Percentiles rank a stretch among this genome's conserved stretches.
These are phyloP conservation scores for Exophiala sideris DNA, from an alignment of 2,329 filamentous ascomycete genomes.

Conservation along the genomic window DNA sequence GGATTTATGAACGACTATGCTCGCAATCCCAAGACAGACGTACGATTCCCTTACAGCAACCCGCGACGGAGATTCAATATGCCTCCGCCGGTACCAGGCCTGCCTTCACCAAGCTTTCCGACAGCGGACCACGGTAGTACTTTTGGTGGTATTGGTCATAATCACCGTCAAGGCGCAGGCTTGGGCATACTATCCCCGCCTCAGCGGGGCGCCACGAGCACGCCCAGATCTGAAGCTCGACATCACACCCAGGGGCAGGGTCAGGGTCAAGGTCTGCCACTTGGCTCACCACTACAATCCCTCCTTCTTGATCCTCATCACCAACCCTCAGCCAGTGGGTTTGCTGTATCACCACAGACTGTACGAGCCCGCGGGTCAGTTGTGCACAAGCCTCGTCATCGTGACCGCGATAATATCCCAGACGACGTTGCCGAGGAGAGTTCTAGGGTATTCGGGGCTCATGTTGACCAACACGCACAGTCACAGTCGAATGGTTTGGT, in stretches of 20 bases:
- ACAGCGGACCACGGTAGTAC: slow-evolving; percentile 8
- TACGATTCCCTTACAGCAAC: slow-evolving; percentile 59
- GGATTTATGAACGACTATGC: slow-evolving; percentile 93
- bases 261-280: slow-evolving; percentile 29
- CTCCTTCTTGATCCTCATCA: slow-evolving; percentile 48
- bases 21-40: slow-evolving; percentile 66
- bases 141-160: slow-evolving; percentile 5
- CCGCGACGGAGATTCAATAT: slow-evolving; percentile 63
- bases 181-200: slow-evolving; percentile 10
- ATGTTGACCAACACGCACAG: not conserved
- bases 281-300: slow-evolving; percentile 40
- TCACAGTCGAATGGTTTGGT: not conserved
- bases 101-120: slow-evolving; percentile 58
- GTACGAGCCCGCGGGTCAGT: slow-evolving; percentile 11
- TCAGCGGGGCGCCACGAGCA: slow-evolving; percentile 14
- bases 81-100: slow-evolving; percentile 69
- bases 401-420: slow-evolving; percentile 3
- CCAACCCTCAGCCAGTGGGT: slow-evolving; percentile 41
- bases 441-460: not conserved
- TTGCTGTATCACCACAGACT: slow-evolving; percentile 19
- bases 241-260: slow-evolving; percentile 12
- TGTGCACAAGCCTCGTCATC: slow-evolving; percentile 2
- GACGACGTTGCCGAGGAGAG: slow-evolving; percentile 19
- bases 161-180: slow-evolving; percentile 7
- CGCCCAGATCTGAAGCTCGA: slow-evolving; percentile 14